Percentiles rank a stretch among this genome's conserved stretches.
Evolutionary conservation across 2,329 filamentous ascomycete genomes (phyloP).

Genomic region (Exophiala oligosperma): DNA sequence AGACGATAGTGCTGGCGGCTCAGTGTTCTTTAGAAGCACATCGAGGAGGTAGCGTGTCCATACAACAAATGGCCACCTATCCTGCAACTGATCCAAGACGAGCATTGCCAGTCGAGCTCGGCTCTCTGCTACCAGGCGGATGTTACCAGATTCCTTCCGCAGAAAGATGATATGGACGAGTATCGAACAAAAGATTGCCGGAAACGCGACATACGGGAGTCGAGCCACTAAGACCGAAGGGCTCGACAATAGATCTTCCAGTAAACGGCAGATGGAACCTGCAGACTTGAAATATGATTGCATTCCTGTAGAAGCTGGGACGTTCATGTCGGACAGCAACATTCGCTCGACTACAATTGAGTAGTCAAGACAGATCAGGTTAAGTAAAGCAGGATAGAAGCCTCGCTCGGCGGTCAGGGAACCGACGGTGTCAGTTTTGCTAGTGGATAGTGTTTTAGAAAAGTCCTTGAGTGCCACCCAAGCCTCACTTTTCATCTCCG

Average conservation of each 20-base stretch:
- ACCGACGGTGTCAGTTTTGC: neutral
- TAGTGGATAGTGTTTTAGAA: neutral
- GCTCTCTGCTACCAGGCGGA: slow-evolving; percentile 28
- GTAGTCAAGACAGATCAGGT: slow-evolving; percentile 3
- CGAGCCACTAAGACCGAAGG: slow-evolving; percentile 12
- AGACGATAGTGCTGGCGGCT: neutral
- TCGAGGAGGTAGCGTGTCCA: slow-evolving; percentile 9
- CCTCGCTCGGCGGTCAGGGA: neutral
- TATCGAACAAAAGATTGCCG: slow-evolving; percentile 17
- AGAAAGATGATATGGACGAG: slow-evolving; percentile 26
- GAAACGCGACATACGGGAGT: slow-evolving; percentile 13
- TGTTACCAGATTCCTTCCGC: slow-evolving; percentile 12
- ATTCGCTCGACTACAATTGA: slow-evolving; percentile 6
- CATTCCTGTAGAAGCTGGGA: neutral
- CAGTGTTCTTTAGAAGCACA: neutral
- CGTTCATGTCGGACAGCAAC: neutral
- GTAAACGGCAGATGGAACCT: slow-evolving; percentile 22
- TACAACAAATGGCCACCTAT: slow-evolving; percentile 24
- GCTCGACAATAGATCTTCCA: slow-evolving; percentile 28
- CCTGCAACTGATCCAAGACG: slow-evolving; percentile 27
- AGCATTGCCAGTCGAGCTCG: slow-evolving; percentile 29
- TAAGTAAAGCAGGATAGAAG: slow-evolving; percentile 2
- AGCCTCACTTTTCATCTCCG: neutral
- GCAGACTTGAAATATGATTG: slow-evolving; percentile 5
- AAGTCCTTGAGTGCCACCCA: neutral